Percentiles rank a stretch among this genome's conserved stretches.
Conservation (phyloP, 805 yeast species). For the Wickerhamiella dianesei region DNA sequence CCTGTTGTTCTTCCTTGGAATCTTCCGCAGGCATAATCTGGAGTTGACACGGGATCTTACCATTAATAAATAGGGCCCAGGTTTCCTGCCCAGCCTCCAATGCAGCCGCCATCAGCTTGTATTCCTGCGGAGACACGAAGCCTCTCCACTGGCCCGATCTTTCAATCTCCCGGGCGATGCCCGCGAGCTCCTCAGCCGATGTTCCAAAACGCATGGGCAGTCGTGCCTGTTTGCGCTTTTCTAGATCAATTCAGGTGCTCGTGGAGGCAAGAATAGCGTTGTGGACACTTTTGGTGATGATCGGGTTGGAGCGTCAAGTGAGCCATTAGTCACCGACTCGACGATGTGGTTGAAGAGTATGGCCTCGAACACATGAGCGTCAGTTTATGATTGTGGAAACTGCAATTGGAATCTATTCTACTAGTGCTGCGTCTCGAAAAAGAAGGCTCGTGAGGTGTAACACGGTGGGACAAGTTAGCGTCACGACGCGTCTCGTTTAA, state of each 20-base stretch:
- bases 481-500: no score
- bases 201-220: neutral
- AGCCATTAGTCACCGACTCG: neutral
- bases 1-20: conserved; percentile 2
- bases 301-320: neutral
- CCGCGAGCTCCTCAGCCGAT: neutral
- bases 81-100: conserved; percentile 21
- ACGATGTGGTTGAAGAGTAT: no score
- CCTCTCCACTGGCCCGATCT: conserved; percentile 18
- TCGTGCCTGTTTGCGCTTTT: neutral
- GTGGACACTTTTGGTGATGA: neutral
- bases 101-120: conserved; percentile 25
- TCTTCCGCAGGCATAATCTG: conserved; percentile 9
- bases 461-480: no score
- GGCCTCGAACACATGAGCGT: no score
- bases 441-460: no score
- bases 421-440: no score
- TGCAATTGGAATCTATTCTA: no score
- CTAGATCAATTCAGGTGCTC: neutral
- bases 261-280: neutral
- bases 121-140: conserved; percentile 27
- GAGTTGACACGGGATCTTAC: conserved; percentile 20
- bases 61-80: conserved; percentile 26
- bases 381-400: no score
- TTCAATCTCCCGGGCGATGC: conserved; percentile 13